These are phyloP conservation scores for Microdochium paspali DNA, from an alignment of 2,329 filamentous ascomycete species.

Conservation along the genomic window DNA sequence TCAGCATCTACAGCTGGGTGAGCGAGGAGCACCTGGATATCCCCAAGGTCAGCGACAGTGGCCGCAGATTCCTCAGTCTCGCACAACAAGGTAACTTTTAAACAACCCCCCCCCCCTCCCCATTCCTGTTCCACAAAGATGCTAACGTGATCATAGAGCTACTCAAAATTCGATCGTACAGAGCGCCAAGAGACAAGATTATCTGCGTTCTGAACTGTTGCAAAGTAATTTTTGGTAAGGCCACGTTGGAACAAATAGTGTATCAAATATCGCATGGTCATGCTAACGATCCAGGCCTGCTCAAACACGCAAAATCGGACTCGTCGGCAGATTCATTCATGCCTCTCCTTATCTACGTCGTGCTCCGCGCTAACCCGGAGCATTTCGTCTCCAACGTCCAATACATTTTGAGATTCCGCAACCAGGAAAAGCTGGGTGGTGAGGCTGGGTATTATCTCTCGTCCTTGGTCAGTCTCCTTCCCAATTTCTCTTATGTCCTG, in stretches of 20 bases:
- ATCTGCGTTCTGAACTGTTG: constrained; percentile 98
- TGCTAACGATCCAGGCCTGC: constrained; percentile 47
- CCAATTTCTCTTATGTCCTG: background rate
- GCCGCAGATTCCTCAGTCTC: constrained; percentile 76
- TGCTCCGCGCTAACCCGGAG: constrained; percentile 87
- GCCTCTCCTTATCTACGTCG: constrained; percentile 89
- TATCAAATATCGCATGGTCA: background rate
- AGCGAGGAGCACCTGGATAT: constrained; percentile 91
- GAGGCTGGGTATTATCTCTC: constrained; percentile 98
- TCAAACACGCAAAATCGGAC: constrained; percentile 87
- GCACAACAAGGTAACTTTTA: constrained; percentile 66
- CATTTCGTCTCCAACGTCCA: constrained; percentile 96
- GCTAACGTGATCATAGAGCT: constrained; percentile 54
- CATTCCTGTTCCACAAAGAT: no score
- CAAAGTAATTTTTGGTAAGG: constrained; percentile 92
- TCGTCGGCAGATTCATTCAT: constrained; percentile 96
- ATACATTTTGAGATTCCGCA: constrained; percentile 93
- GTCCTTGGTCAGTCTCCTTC: constrained; percentile 55
- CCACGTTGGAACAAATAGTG: background rate
- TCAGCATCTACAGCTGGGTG: constrained; percentile 94
- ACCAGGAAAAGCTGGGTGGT: constrained; percentile 94
- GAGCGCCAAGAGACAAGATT: constrained; percentile 95
- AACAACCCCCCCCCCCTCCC: no score
- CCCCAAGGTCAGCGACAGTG: constrained; percentile 71
- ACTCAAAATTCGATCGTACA: constrained; percentile 91